Base-by-base conservation (phyloP, 768 basidiomycete genomes). In the Trichaptum fuscoviolaceum region DNA sequence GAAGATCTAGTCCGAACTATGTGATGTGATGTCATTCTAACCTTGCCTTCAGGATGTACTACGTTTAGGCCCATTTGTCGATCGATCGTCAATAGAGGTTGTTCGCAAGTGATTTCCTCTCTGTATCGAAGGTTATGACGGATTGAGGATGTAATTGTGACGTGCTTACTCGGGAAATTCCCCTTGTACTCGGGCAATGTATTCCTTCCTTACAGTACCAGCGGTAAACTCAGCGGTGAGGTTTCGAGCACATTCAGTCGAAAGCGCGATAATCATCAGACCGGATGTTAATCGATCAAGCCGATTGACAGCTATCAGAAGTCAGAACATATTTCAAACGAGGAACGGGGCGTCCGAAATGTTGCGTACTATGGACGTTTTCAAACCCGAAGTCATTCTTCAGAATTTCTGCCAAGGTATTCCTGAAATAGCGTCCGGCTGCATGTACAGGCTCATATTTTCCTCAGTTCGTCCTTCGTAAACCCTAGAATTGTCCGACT, bases 21-120 rank as follows among this genome's bases (percentile, higher is more conserved):
- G 30, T 57, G 20, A 34, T 9, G 30, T 42, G 27, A 58, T 15
- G 66, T 67, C n/a, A 36, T 7, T 65, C 77, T 42, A 71, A 93
- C 95, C 83, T 98, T 95, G 58, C 97, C 97, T 66, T 96, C 88
- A 0, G 96, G 94, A 73, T 97, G 94, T 18, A 98, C 93, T 63
- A 99, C 90, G 68, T 98, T 98, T 60, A 99, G 77, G 3, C 97
- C 97, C 89, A 98, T 95, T 74, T 98, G 96, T 63, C 95, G 84
- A 77, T 99, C 97, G 0, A 98, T 88, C 0, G 95, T 95, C 66
- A 99, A 76, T 7, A 99, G 78, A 0, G 95, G 93, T 72, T 94
- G 82, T 67, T 96, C 93, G 67, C 95, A 95, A 0, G 83, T 75
- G n/a, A 93, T 78, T 72, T 95, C 91, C 64, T 84, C 89, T 57